These are phyloP conservation scores for Salix viminalis DNA, from an alignment of 345 rosid species.

Conservation along the genomic window DNA sequence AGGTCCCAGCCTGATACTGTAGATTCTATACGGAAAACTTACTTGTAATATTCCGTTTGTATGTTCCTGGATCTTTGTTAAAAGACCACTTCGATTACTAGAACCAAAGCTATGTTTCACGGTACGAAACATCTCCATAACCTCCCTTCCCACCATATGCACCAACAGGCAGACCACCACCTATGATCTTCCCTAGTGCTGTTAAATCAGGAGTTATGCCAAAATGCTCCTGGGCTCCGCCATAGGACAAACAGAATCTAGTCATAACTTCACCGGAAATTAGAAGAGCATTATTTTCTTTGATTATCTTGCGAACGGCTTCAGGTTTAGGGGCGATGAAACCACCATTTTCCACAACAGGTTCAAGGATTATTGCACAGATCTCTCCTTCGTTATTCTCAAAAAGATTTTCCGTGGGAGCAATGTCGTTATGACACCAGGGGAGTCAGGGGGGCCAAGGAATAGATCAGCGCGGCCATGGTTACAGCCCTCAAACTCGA, in stretches of 20 bases:
- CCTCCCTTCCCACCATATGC: constrained; percentile 91
- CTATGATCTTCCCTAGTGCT: constrained; percentile 87
- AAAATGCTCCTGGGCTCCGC: constrained; percentile 91
- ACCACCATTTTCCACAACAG: constrained; percentile 89
- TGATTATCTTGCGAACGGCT: constrained; percentile 46
- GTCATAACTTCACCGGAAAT: constrained; percentile 97
- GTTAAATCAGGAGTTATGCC: constrained; percentile 77
- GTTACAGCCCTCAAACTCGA: constrained; percentile 94
- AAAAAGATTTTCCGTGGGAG: constrained; percentile 58
- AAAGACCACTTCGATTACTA: too few relatives aligned
- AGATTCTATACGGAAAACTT: too few relatives aligned
- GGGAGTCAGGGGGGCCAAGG: constrained; percentile 89
- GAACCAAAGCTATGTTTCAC: too few relatives aligned
- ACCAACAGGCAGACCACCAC: constrained; percentile 90
- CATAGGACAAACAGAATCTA: constrained; percentile 79
- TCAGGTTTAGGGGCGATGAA: constrained; percentile 65
- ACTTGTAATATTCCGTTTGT: too few relatives aligned
- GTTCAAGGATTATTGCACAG: constrained; percentile 80
- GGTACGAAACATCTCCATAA: constrained; percentile 44
- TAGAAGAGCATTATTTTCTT: constrained; percentile 64
- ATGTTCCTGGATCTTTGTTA: too few relatives aligned
- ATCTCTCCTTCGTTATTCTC: constrained; percentile 64
- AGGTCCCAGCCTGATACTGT: constrained; percentile 88
- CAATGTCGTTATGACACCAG: constrained; percentile 62
- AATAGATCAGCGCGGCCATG: constrained; percentile 97